Conservation (phyloP, 352 stramenopile genomes). For the Phytopythium oedochilum region DNA sequence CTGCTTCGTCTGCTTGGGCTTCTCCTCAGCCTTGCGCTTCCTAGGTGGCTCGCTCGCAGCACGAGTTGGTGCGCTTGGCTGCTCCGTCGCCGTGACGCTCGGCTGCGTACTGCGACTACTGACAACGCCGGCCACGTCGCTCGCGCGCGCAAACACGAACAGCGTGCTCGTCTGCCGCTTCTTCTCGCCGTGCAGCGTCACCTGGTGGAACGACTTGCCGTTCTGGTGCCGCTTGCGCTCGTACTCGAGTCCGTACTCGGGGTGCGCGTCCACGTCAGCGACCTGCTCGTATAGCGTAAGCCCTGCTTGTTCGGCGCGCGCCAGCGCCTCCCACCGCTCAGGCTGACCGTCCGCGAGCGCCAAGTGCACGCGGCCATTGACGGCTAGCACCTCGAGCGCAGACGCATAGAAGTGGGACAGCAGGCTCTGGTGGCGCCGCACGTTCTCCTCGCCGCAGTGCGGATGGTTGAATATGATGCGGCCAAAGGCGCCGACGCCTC, state of each 20-base stretch:
- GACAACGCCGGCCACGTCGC: background rate
- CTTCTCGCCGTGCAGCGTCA: conserved; percentile 65
- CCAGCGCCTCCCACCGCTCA: conserved; percentile 66
- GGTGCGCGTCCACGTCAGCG: conserved; percentile 41
- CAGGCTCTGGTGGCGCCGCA: conserved; percentile 81
- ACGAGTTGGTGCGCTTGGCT: background rate
- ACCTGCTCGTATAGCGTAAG: conserved; percentile 41
- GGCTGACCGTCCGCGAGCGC: conserved; percentile 73
- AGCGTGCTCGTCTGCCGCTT: conserved; percentile 61
- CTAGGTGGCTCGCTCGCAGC: conserved; percentile 8
- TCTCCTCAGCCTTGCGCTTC: conserved; percentile 30
- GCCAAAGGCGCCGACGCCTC: conserved; percentile 34
- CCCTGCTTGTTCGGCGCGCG: conserved; percentile 37
- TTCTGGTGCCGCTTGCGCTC: conserved; percentile 87
- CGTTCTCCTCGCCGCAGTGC: conserved; percentile 90
- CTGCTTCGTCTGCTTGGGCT: background rate
- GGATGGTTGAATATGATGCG: conserved; percentile 94
- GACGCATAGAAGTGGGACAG: conserved; percentile 90
- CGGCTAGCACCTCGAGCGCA: conserved; percentile 37
- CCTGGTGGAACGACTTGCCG: conserved; percentile 80
- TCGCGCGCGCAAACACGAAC: conserved; percentile 40
- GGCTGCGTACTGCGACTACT: background rate
- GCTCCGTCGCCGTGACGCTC: background rate
- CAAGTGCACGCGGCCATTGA: conserved; percentile 40
- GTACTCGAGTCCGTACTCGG: conserved; percentile 37